A percentile compares a stretch with the other conserved stretches of the same genome.
phyloP scores from a whole-genome alignment of 306 rosid genomes.

The Castanea sativa region DNA sequence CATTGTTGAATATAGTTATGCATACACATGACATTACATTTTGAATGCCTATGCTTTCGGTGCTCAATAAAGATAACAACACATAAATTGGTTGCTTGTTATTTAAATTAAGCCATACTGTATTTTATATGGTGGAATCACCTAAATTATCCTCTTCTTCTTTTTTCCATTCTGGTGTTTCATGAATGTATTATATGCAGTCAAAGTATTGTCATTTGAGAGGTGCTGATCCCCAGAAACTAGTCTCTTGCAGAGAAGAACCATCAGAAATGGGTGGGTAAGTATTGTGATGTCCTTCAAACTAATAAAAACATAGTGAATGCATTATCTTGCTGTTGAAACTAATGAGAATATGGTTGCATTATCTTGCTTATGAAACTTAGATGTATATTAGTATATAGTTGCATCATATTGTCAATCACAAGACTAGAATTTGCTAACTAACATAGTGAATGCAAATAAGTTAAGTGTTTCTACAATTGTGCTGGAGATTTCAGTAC shows the following conservation, averaged over 20 bases:
- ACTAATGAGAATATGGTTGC: neutral
- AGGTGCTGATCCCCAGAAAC: constrained; percentile 54
- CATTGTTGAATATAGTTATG: neutral
- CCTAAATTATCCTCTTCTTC: neutral
- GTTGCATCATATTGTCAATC: neutral
- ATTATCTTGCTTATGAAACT: neutral
- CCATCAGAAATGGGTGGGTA: constrained; percentile 98
- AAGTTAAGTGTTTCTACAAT: neutral
- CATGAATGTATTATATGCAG: constrained; percentile 40
- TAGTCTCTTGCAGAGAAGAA: constrained; percentile 78
- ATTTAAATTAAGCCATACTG: neutral
- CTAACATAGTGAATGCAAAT: neutral
- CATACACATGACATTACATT: neutral
- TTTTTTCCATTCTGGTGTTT: neutral
- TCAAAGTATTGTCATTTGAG: constrained; percentile 81
- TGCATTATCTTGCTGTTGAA: neutral
- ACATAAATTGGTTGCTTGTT: neutral
- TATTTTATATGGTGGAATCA: neutral
- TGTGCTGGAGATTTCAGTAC: neutral
- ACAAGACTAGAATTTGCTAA: neutral
- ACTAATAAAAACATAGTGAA: no score
- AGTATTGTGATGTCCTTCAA: constrained; percentile 36
- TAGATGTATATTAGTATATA: neutral
- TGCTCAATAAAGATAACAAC: neutral
- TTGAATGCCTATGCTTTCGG: neutral